phyloP scores from a whole-genome alignment of 2,329 filamentous ascomycete species.

The Seiridium unicorne region DNA sequence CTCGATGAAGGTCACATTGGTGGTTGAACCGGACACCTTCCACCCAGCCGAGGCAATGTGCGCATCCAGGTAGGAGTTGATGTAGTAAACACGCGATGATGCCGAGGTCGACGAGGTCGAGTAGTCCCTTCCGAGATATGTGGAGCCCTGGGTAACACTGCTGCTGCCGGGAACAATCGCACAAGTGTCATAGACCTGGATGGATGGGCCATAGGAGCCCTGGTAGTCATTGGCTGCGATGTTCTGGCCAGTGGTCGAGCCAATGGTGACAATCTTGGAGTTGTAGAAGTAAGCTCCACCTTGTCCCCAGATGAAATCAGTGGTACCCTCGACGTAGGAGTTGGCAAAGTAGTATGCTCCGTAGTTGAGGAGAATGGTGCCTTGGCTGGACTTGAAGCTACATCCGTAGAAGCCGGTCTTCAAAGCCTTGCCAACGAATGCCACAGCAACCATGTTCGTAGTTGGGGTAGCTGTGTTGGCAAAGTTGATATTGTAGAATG shows the following conservation, averaged over 20 bases:
- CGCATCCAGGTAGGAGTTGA: slow-evolving; percentile 27
- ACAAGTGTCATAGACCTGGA: slow-evolving; percentile 14
- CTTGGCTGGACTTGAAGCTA: slow-evolving; percentile 25
- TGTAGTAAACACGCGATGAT: slow-evolving; percentile 21
- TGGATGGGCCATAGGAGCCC: slow-evolving; percentile 18
- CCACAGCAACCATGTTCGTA: slow-evolving; percentile 11
- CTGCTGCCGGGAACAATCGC: slow-evolving; percentile 11
- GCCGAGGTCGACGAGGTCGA: slow-evolving; percentile 9
- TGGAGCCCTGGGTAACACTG: slow-evolving; percentile 17
- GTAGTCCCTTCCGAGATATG: slow-evolving; percentile 27
- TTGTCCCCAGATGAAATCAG: slow-evolving; percentile 28
- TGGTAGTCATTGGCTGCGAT: slow-evolving; percentile 27
- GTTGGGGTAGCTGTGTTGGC: slow-evolving; percentile 26
- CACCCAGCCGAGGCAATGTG: slow-evolving; percentile 25
- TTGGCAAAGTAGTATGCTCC: slow-evolving; percentile 31
- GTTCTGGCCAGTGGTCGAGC: slow-evolving; percentile 20
- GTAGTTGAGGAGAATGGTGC: slow-evolving; percentile 26
- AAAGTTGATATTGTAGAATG: slow-evolving; percentile 33
- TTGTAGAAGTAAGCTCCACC: slow-evolving; percentile 12
- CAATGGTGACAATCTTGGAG: slow-evolving; percentile 17
- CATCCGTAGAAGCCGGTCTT: slow-evolving; percentile 25
- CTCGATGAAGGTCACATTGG: slow-evolving; percentile 26
- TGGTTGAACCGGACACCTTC: slow-evolving; percentile 21
- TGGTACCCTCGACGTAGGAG: slow-evolving; percentile 29
- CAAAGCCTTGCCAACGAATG: slow-evolving; percentile 6